These are phyloP conservation scores for Vishniacozyma victoriae DNA, from an alignment of 768 basidiomycete genomes.

Conservation along the genomic window DNA sequence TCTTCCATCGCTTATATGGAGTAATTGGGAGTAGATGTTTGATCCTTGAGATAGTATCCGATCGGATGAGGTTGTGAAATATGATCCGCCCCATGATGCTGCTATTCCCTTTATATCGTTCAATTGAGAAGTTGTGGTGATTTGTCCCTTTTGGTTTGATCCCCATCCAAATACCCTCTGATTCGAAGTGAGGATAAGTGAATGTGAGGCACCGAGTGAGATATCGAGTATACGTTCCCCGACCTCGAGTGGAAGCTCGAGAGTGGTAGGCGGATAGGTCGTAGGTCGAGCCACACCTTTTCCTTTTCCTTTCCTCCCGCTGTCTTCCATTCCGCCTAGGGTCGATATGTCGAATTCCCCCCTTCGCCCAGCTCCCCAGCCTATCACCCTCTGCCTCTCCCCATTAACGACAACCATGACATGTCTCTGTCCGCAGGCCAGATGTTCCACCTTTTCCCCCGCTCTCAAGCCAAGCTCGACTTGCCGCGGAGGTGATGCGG, in stretches of 20 bases:
- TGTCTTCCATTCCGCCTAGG: neutral
- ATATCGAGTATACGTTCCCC: slow-evolving; percentile 41
- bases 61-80: slow-evolving; percentile 7
- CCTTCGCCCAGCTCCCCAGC: slow-evolving; percentile 81
- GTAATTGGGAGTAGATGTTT: slow-evolving; percentile 37
- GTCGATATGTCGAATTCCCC: slow-evolving; percentile 63
- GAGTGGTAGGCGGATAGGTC: slow-evolving; percentile 32
- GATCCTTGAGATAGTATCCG: slow-evolving; percentile 27
- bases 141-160: slow-evolving; percentile 65
- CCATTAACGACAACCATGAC: slow-evolving; percentile 52
- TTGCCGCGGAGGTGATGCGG: slow-evolving; percentile 11
- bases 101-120: slow-evolving; percentile 7
- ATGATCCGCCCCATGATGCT: slow-evolving; percentile 32
- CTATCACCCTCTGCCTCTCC: slow-evolving; percentile 50
- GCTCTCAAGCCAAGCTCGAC: slow-evolving; percentile 24
- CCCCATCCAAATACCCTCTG: slow-evolving; percentile 58
- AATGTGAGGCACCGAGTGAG: slow-evolving; percentile 56
- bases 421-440: slow-evolving; percentile 69
- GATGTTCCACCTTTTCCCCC: slow-evolving; percentile 47
- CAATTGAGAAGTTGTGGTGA: slow-evolving; percentile 45
- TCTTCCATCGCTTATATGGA: slow-evolving; percentile 4
- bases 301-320: slow-evolving; percentile 20
- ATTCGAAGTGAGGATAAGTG: slow-evolving; percentile 51
- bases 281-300: slow-evolving; percentile 12
- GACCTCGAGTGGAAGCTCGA: slow-evolving; percentile 53